Evolutionary conservation across 495 filamentous ascomycete genomes (phyloP).

Genomic region (Annulohypoxylon nitens): DNA sequence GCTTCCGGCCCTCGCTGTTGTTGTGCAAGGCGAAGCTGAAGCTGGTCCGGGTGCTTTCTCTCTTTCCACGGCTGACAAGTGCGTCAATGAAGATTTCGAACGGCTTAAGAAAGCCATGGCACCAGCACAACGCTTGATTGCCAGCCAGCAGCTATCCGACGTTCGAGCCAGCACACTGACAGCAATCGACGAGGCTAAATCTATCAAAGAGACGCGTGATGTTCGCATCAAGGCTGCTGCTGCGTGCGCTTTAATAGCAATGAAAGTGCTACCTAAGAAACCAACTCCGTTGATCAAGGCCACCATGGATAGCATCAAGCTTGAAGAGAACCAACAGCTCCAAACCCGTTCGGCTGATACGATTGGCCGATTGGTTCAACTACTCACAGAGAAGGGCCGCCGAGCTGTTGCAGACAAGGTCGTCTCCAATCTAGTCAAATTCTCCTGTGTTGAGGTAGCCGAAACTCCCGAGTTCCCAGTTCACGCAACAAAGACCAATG

Average conservation of each 20-base stretch:
- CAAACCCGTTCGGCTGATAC: constrained; percentile 89
- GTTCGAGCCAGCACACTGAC: constrained; percentile 74
- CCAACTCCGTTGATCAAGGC: constrained; percentile 90
- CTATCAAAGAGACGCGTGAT: constrained; percentile 83
- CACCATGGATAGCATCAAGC: constrained; percentile 98
- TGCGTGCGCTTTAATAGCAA: constrained; percentile 87
- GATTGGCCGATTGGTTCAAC: constrained; percentile 83
- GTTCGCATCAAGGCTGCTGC: constrained; percentile 88
- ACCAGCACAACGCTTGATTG: constrained; percentile 84
- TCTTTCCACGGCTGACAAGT: constrained; percentile 85
- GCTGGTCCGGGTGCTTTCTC: constrained; percentile 94
- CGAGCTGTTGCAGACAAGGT: constrained; percentile 91
- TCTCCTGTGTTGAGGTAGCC: constrained; percentile 95
- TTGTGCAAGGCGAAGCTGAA: constrained; percentile 91
- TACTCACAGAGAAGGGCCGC: constrained; percentile 81
- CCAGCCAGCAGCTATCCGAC: constrained; percentile 78
- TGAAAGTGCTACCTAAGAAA: constrained; percentile 89
- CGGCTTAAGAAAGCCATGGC: constrained; percentile 85
- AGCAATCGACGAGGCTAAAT: constrained; percentile 82
- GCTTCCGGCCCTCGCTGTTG: constrained; percentile 83
- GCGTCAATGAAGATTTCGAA: constrained; percentile 85
- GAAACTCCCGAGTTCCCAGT: constrained; percentile 94
- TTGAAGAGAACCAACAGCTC: constrained; percentile 90
- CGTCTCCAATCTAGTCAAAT: constrained; percentile 92
- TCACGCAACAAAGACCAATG: constrained; percentile 78